Evolutionary conservation across 1,139 yeast genomes (phyloP).

Genomic region (Tardiomyces depauwii): DNA sequence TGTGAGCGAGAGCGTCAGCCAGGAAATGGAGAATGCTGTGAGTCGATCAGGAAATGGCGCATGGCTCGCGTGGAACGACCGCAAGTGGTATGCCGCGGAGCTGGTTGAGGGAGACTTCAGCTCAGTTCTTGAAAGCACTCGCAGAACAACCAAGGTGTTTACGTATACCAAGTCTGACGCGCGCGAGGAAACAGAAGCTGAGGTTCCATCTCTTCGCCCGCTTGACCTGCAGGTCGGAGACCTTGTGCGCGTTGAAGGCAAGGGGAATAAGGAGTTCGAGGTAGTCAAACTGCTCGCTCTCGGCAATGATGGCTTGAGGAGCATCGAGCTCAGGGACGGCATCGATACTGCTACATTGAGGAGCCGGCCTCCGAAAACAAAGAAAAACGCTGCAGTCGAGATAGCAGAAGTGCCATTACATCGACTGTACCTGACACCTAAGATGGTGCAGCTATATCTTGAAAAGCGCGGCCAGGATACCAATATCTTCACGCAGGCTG

Average conservation of each 20-base stretch:
- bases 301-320: not conserved
- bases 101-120: constrained; percentile 5
- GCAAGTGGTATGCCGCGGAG: constrained; percentile 9
- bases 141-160: constrained; percentile 1
- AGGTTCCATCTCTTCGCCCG: constrained; percentile 3
- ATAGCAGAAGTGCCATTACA: constrained; percentile 2
- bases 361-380: not conserved
- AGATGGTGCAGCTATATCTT: constrained; percentile 1
- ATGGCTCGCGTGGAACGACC: constrained; percentile 12
- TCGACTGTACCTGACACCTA: constrained; percentile 2
- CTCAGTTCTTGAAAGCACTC: not conserved
- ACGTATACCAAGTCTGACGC: constrained; percentile 10
- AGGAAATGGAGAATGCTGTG: constrained; percentile 2
- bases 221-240: constrained; percentile 11
- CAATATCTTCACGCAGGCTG: not conserved
- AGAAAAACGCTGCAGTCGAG: not conserved
- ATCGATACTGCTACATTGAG: not conserved
- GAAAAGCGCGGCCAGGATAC: constrained; percentile 1
- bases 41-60: constrained; percentile 5
- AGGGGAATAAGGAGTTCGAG: constrained; percentile 7
- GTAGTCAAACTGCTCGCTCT: constrained; percentile 5
- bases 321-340: not conserved
- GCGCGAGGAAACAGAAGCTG: constrained; percentile 9
- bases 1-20: no score
- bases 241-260: constrained; percentile 9